Percentiles rank a stretch among this genome's conserved stretches.
These are phyloP conservation scores for Gynochthodes officinalis DNA, from an alignment of 257 asterid genomes.

Conservation along the genomic window DNA sequence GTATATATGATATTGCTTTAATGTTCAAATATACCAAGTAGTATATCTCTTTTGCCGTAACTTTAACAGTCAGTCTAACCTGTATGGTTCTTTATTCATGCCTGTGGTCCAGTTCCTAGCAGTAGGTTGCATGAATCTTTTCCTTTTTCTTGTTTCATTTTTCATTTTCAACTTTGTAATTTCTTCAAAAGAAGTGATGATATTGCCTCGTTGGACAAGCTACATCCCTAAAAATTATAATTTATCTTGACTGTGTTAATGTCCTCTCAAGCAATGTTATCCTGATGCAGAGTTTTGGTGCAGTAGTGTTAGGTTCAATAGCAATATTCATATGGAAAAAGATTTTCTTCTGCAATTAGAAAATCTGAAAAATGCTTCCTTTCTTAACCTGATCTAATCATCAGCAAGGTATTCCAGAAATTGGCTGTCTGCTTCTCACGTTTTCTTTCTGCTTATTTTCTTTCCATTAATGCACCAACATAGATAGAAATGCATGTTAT, in stretches of 20 bases:
- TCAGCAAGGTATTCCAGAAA: not conserved
- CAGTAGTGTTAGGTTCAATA: not conserved
- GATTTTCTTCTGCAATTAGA: not conserved
- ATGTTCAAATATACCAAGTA: too few species aligned
- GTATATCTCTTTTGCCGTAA: not conserved
- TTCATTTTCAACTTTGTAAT: not conserved
- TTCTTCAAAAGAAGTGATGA: too few species aligned
- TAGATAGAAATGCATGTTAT: not conserved
- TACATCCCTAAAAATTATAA: not conserved
- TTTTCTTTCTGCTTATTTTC: not conserved
- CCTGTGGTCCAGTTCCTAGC: conserved; percentile 7
- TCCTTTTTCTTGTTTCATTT: not conserved
- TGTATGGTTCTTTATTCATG: not conserved
- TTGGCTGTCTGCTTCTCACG: not conserved
- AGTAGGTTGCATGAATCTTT: not conserved
- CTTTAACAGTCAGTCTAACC: not conserved
- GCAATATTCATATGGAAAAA: not conserved
- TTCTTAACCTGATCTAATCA: not conserved
- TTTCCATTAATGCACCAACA: not conserved
- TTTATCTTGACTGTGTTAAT: not conserved
- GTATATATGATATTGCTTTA: not conserved
- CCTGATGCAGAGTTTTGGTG: not conserved
- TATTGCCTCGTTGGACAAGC: not conserved
- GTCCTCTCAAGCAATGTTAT: not conserved
- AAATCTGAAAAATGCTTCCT: not conserved